Base-by-base conservation (phyloP, 2,329 filamentous ascomycete genomes). In the Talaromyces atroroseus region DNA sequence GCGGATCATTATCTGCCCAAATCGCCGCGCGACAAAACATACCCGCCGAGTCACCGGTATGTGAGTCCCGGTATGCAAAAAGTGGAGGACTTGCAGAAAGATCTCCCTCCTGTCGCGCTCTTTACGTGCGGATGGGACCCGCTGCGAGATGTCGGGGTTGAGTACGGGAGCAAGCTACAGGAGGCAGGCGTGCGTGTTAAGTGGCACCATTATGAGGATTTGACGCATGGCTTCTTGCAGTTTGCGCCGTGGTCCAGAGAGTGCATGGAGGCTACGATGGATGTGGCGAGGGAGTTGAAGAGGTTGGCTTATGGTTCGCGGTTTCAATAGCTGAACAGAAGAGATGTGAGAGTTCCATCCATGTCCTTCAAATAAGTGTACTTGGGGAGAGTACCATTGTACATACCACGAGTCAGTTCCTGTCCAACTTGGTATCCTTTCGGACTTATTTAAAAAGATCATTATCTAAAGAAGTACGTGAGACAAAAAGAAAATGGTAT, bases 71-170 rank as follows among this genome's bases (percentile, higher is more conserved):
- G 69, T 2, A 68, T 67, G 63, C 68, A 70, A 56, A 47, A 49
- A 1, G 51, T 62, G 0, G 55, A 62, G 0, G 38, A 63, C 5
- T 52, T 73, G 11, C 56, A 61, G 21, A 61, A 59, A 10, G 29
- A 32, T 7, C 38, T 66, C 2, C 66, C 66, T 8, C 65, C 65
- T 0, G 65, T 65, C 0, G 63, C 61, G 10, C 58, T 71, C 0
- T 71, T 66, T 55, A 72, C 68, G 14, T 66, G 64, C 45, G 66
- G 66, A 1, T 71, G 69, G 38, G 69, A 71, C 56, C 64, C 64
- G 2, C 52, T 71, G 18, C 52, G 68, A 18, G 65, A 70, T 52
- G 68, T 70, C 3, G 65, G 66, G 5, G 63, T 69, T 5, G 68
- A 70, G 50, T 69, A 66, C 54, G 65, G 64, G 0, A 57, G 47